Evolutionary conservation across 2,329 filamentous ascomycete species (phyloP), one percentile per base, ranked within the genome.

Genomic region (Neoascochyta sp.): DNA sequence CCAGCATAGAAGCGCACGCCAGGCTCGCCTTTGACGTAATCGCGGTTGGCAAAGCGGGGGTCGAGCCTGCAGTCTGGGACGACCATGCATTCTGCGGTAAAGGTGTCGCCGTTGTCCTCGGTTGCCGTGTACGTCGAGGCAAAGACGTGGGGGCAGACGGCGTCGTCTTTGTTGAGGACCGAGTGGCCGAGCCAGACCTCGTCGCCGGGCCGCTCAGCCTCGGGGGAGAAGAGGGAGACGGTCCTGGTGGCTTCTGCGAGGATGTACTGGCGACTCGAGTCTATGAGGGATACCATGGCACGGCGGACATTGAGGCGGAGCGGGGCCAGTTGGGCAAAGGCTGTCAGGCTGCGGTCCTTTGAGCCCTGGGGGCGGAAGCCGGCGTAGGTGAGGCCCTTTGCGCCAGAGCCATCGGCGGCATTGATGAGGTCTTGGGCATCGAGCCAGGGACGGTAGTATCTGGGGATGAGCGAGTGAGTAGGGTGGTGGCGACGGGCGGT

Each of bases 171-270:
- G 27, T 50, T 45, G 14, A 60, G 39, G n/a, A 57, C 50, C 17
- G 50, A 44, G 16, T 54, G 50, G 33, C 57, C 57, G 18, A 55
- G 45, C 55, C 51, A 62, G 7, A 56, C 41, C 17, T 54, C 46
- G 40, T 54, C 47, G 3, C 43, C 43, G 7, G 45, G 36, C 15
- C 32, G 25, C 24, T 49, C 48, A 7, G 40, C 45, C 24, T 43
- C 40, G 9, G 53, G 40, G 8, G 44, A 41, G 35, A 53, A 50
- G 12, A 64, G 50, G 9, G 60, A 61, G 15, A 60, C 43, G 4
- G 54, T 59, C 23, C 47, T 49, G 9, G 61, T 64, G 16, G 61
- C 61, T 40, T 65, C 62, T 22, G 58, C 59, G 22, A 65, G 52
- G 24, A 65, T 59, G 41, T 62, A 64, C 31, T 62, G 58, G 24